Evolutionary conservation across 2,329 filamentous ascomycete species (phyloP).

Genomic region (Stachybotrys elegans): DNA sequence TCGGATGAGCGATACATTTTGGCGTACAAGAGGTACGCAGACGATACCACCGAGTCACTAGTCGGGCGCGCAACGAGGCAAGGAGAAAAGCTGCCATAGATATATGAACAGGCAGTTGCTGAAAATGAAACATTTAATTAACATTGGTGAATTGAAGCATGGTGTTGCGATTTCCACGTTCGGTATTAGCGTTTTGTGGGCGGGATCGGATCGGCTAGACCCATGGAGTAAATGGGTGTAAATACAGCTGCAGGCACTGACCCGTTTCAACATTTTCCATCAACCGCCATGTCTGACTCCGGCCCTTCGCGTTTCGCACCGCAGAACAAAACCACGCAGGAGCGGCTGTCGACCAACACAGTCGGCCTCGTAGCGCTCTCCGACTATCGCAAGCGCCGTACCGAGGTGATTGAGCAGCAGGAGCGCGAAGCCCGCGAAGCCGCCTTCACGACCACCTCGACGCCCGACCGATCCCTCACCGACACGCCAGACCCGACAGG

Average conservation of each 20-base stretch:
- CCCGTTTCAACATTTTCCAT: no score
- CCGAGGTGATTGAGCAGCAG: conserved; percentile 88
- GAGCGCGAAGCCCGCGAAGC: conserved; percentile 72
- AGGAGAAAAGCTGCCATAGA: conserved; percentile 53
- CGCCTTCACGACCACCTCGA: conserved; percentile 39
- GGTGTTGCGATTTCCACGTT: no score
- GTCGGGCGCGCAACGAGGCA: conserved; percentile 58
- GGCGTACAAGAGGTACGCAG: conserved; percentile 64
- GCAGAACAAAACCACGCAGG: conserved; percentile 71
- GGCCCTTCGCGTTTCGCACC: conserved; percentile 61
- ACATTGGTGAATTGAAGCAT: no score
- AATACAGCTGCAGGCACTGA: no score
- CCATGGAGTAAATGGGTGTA: no score
- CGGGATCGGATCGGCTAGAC: no score
- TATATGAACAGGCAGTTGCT: no score
- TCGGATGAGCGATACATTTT: conserved; percentile 61
- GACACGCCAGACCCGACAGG: conserved; percentile 40
- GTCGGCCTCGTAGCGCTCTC: conserved; percentile 88
- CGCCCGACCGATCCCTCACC: conserved; percentile 44
- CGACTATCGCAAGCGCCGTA: conserved; percentile 93
- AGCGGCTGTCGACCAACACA: conserved; percentile 78
- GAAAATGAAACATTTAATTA: no score
- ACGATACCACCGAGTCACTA: conserved; percentile 58
- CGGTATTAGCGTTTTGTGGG: no score
- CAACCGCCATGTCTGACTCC: conserved; percentile 41